phyloP scores from a whole-genome alignment of 441 rosid genomes.

The Bruguiera hainesii region DNA sequence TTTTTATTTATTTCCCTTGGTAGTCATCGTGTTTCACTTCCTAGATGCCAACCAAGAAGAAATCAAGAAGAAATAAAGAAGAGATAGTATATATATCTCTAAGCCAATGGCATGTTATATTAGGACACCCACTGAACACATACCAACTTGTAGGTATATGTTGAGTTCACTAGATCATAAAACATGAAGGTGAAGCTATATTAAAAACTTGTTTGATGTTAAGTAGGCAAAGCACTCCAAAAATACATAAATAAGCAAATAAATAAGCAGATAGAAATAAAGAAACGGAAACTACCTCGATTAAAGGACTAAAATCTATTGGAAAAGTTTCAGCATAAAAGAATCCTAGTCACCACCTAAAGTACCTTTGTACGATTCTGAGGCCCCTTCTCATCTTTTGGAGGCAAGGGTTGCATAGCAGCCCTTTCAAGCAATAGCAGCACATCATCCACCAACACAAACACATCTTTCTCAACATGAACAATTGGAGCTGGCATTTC shows the following conservation, averaged over 20 bases:
- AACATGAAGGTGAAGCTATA: no score
- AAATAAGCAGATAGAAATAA: background rate
- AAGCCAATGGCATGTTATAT: no score
- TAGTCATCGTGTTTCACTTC: no score
- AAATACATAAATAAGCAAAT: background rate
- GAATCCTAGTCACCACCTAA: background rate
- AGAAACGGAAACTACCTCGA: background rate
- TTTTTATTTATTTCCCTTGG: no score
- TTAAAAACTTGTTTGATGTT: no score
- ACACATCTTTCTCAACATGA: constrained; percentile 71
- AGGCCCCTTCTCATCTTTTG: constrained; percentile 85
- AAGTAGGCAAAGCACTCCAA: no score
- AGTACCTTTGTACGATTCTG: constrained; percentile 84
- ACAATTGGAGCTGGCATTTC: constrained; percentile 88
- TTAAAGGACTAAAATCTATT: background rate
- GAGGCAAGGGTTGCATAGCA: constrained; percentile 79
- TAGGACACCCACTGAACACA: no score
- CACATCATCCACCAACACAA: constrained; percentile 89
- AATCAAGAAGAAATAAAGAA: no score
- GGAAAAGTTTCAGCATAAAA: background rate
- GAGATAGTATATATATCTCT: no score
- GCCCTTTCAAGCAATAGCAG: constrained; percentile 74
- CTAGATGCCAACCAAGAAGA: no score
- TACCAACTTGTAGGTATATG: no score
- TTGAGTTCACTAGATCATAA: no score